Percentiles rank a stretch among this genome's conserved stretches.
Conservation (phyloP, 2,329 filamentous ascomycete species). For the Talaromyces piceae region DNA sequence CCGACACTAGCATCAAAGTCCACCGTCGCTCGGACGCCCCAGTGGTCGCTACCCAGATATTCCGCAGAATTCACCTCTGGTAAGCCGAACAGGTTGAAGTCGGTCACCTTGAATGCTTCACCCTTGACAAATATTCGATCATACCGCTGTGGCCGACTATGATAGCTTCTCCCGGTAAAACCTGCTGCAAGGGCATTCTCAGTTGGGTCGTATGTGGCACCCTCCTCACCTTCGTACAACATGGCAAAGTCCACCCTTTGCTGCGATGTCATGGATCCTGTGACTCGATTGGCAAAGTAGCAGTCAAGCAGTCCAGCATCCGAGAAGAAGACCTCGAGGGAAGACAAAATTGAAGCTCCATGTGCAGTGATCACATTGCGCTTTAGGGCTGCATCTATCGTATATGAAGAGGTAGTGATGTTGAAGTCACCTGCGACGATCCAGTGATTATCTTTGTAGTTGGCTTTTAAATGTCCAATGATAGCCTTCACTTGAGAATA, state of each 20-base stretch:
- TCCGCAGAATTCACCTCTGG: not conserved
- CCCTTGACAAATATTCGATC: constrained; percentile 54
- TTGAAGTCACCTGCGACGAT: constrained; percentile 60
- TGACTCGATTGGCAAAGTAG: not conserved
- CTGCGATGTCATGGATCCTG: not conserved
- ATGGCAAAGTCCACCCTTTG: constrained; percentile 20
- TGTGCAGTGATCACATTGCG: constrained; percentile 48
- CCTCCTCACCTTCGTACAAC: constrained; percentile 52
- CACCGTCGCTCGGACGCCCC: constrained; percentile 15
- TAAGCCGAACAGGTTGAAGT: constrained; percentile 53
- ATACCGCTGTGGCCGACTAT: constrained; percentile 57
- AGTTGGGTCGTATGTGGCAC: constrained; percentile 57
- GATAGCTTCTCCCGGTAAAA: constrained; percentile 40
- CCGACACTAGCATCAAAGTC: not conserved
- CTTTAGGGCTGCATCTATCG: constrained; percentile 47
- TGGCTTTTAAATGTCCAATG: constrained; percentile 37
- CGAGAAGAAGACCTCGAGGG: constrained; percentile 42
- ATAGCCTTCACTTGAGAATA: constrained; percentile 49
- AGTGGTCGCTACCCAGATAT: constrained; percentile 27
- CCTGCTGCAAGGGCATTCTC: constrained; percentile 50
- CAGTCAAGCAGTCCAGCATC: constrained; percentile 28
- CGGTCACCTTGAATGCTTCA: constrained; percentile 29
- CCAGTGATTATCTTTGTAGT: constrained; percentile 43
- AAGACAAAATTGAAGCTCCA: constrained; percentile 37
- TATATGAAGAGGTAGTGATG: constrained; percentile 51